These are phyloP conservation scores for Allium cepa DNA, from an alignment of 106 monocot species.

Conservation along the genomic window DNA sequence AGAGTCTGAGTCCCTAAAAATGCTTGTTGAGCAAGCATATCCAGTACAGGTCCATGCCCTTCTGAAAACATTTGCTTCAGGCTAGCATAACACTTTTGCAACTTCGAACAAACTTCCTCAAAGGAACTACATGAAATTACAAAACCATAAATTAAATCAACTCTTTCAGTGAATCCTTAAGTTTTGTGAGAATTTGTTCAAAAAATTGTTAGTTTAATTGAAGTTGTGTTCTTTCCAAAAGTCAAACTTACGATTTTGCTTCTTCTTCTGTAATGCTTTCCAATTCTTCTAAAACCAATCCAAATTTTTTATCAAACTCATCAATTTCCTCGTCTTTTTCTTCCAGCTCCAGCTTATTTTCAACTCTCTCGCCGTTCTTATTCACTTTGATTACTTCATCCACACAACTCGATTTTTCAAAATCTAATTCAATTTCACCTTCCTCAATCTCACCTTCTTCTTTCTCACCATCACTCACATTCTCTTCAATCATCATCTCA, in stretches of 20 bases:
- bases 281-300: slow-evolving; percentile 62
- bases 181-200: too few species aligned
- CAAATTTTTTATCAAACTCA: slow-evolving; percentile 63
- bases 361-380: background rate
- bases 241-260: slow-evolving; percentile 65
- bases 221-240: background rate
- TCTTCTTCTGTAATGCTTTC: slow-evolving; percentile 63
- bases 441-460: slow-evolving; percentile 96
- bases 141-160: background rate
- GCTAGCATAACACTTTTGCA: slow-evolving; percentile 52
- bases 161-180: too few species aligned
- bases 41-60: slow-evolving; percentile 30
- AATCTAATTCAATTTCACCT: slow-evolving; percentile 70
- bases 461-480: slow-evolving; percentile 34
- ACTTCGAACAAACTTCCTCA: slow-evolving; percentile 46
- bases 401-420: slow-evolving; percentile 4
- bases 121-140: slow-evolving; percentile 55
- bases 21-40: slow-evolving; percentile 66
- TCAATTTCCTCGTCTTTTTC: slow-evolving; percentile 30
- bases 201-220: background rate
- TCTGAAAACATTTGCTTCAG: slow-evolving; percentile 54
- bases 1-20: slow-evolving; percentile 61
- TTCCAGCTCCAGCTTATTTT: background rate
- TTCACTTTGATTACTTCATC: slow-evolving; percentile 15
- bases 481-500: slow-evolving; percentile 14